Percentiles rank a stretch among this genome's conserved stretches.
These are phyloP conservation scores for Leccinum sublutescens DNA, from an alignment of 768 basidiomycete genomes.

Conservation along the genomic window DNA sequence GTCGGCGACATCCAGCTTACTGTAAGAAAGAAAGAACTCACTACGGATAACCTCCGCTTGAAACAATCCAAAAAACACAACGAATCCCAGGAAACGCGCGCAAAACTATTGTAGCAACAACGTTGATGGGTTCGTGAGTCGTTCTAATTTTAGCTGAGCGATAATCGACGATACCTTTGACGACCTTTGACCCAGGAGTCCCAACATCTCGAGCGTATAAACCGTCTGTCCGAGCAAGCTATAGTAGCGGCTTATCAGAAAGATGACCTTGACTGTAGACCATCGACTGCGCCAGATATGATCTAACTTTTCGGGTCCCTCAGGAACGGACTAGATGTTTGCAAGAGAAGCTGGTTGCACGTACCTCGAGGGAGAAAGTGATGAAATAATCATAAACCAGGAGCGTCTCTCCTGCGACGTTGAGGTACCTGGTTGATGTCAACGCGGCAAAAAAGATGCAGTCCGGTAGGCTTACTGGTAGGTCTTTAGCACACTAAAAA, in stretches of 20 bases:
- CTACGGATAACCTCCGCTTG: conserved; percentile 2
- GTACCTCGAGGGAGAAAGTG: conserved; percentile 14
- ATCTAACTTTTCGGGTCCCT: background rate
- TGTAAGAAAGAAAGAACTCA: background rate
- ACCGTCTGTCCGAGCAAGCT: conserved; percentile 8
- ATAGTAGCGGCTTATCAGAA: conserved; percentile 17
- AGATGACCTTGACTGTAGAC: conserved; percentile 7
- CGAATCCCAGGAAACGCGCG: background rate
- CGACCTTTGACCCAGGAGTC: conserved; percentile 13
- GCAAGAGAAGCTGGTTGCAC: background rate
- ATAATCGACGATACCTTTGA: background rate
- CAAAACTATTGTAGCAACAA: background rate
- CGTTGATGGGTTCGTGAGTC: background rate
- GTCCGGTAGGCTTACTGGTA: background rate
- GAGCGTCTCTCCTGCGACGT: background rate
- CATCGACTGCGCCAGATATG: conserved; percentile 6
- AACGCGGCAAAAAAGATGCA: background rate
- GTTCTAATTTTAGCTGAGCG: background rate
- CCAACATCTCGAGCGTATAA: conserved; percentile 11
- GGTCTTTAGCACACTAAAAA: background rate
- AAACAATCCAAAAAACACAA: background rate
- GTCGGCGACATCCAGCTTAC: background rate
- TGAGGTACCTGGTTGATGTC: background rate
- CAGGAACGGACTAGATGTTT: background rate
- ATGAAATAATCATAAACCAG: conserved; percentile 10